Evolutionary conservation across 441 rosid species (phyloP), one percentile per base, ranked within the genome.

Genomic region (Aquilaria agallochum): DNA sequence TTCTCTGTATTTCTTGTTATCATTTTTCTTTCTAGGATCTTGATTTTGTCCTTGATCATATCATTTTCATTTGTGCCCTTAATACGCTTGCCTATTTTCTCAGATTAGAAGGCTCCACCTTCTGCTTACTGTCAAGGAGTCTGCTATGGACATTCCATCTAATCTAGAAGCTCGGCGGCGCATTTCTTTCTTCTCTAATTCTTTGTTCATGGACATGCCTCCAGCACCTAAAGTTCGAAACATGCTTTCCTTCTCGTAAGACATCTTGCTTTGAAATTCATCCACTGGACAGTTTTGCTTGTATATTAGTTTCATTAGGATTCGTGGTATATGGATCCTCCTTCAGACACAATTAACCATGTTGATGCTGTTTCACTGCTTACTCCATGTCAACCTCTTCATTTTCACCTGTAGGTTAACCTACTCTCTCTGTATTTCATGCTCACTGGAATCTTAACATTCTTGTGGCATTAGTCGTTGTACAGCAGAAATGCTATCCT

Each of bases 161-260:
- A 85, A 85, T 74, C 67, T 85, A 72, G 90, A 85, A 77, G 90
- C 90, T 56, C 74, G 86, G 67, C 74, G 90, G 70, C 90, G 90
- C 64, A 80, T 85, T 56, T 78, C 88, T 57, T 85, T 82, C 78
- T 83, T 83, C 64, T 76, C 80, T 31, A 83, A 83, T 76, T 83
- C 89, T 40, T 61, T 83, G 68, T 83, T 80, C 74, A 83, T 83
- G 89, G 83, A 83, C 27, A 83, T 83, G 89, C 89, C 89, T 11
- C 47, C 65, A 40, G 84, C 89, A 46, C 89, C 89, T 55, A 78
- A 83, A 75, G 80, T 83, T 71, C 82, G 78, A 58, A 83, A 80
- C 63, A 83, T 83, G 89, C 88, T 83, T 68, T 80, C 88, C 31
- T 83, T 83, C 77, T 72, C 85, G 88, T 80, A 76, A 53, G 83